These are phyloP conservation scores for Besnoitia besnoiti DNA, from an alignment of 169 alveolate genomes.

Conservation along the genomic window DNA sequence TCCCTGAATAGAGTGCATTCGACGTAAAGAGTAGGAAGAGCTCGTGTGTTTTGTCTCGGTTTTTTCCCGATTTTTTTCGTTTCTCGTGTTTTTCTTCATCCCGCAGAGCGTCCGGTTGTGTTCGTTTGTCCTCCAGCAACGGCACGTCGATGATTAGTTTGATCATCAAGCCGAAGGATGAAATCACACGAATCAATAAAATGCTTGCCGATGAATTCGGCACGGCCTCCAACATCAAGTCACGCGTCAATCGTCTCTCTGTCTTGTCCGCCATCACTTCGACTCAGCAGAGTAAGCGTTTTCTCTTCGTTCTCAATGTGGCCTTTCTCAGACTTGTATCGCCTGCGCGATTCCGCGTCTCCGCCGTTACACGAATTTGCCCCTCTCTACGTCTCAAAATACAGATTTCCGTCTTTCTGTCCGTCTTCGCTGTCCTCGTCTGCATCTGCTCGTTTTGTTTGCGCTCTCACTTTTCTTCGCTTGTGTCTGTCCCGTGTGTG, in stretches of 20 bases:
- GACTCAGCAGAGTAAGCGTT: conserved; percentile 94
- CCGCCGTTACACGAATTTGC: not conserved
- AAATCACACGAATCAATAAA: conserved; percentile 91
- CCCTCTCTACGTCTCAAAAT: too few species aligned
- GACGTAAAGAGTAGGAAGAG: too few species aligned
- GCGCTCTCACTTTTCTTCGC: too few species aligned
- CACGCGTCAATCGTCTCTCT: conserved; percentile 96
- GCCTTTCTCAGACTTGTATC: not conserved
- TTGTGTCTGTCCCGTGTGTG: too few species aligned
- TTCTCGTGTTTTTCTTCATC: not conserved
- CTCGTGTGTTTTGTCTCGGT: not conserved
- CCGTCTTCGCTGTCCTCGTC: too few species aligned
- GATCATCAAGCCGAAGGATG: conserved; percentile 96
- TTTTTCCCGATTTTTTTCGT: conserved; percentile 46
- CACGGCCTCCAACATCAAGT: conserved; percentile 97
- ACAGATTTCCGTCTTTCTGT: too few species aligned
- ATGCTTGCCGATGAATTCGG: conserved; percentile 96
- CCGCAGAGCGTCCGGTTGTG: not conserved
- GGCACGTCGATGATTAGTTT: conserved; percentile 98
- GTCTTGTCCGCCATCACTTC: conserved; percentile 98
- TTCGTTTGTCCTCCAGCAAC: conserved; percentile 71
- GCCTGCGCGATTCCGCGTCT: not conserved
- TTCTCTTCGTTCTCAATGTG: not conserved
- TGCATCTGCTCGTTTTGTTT: too few species aligned
- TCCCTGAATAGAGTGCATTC: too few species aligned